Evolutionary conservation across 495 filamentous ascomycete genomes (phyloP).

Genomic region (Aspergillus baeticus): DNA sequence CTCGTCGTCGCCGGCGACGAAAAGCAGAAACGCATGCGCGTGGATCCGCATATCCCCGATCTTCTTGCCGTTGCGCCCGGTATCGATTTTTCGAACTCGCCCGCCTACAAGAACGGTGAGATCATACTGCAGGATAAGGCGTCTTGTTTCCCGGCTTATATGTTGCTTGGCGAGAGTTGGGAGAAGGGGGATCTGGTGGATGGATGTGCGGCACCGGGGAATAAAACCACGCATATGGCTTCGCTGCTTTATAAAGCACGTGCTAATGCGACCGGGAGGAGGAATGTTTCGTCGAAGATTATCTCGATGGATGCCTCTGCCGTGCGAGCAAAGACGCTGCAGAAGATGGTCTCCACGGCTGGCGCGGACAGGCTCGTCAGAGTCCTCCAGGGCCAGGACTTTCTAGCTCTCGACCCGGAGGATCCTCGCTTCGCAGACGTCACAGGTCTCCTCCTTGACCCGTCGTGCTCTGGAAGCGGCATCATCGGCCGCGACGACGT

Average conservation of each 20-base stretch:
- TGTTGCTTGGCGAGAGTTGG: constrained; percentile 56
- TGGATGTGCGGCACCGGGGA: constrained; percentile 90
- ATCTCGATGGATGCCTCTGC: constrained; percentile 44
- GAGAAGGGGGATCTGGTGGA: constrained; percentile 69
- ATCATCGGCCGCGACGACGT: constrained; percentile 85
- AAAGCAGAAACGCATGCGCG: constrained; percentile 39
- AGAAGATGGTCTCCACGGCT: constrained; percentile 78
- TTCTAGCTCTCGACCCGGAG: constrained; percentile 67
- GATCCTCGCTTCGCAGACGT: constrained; percentile 56
- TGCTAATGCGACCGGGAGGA: neutral
- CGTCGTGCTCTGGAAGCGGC: constrained; percentile 90
- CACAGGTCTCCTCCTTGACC: constrained; percentile 78
- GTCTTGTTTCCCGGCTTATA: constrained; percentile 89
- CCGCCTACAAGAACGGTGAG: constrained; percentile 70
- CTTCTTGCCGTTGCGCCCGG: constrained; percentile 73
- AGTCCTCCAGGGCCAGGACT: constrained; percentile 72
- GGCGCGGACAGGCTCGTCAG: constrained; percentile 63
- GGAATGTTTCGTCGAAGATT: constrained; percentile 27
- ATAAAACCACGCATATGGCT: constrained; percentile 94
- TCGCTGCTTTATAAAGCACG: constrained; percentile 55
- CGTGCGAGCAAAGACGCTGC: constrained; percentile 64
- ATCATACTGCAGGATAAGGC: constrained; percentile 96
- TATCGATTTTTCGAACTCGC: constrained; percentile 63
- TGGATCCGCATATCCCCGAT: constrained; percentile 79
- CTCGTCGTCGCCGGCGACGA: constrained; percentile 24